Evolutionary conservation across 176 grass and related monocot genomes (phyloP).

Genomic region (Oryza punctata): DNA sequence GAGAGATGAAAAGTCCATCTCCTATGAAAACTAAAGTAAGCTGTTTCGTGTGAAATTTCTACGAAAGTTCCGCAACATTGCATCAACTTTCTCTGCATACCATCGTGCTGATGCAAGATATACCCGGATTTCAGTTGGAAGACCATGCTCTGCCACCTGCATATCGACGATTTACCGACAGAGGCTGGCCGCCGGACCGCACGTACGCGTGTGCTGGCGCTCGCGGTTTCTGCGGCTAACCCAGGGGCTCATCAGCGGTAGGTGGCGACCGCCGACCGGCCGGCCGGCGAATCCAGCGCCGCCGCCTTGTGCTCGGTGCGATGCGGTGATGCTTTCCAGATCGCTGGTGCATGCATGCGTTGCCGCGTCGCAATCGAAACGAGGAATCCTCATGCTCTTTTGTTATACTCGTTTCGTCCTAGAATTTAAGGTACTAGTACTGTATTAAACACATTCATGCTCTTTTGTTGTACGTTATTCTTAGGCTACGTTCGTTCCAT

Average conservation of each 20-base stretch:
- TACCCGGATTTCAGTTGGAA: background rate
- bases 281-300: background rate
- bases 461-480: too few relatives aligned
- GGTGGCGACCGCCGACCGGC: background rate
- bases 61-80: background rate
- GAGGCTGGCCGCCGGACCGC: background rate
- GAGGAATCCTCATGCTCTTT: too few relatives aligned
- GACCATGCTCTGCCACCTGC: background rate
- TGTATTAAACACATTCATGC: too few relatives aligned
- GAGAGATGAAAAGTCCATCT: background rate
- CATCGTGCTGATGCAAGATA: background rate
- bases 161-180: background rate
- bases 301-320: background rate
- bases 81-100: background rate
- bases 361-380: too few relatives aligned
- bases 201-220: background rate
- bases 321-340: background rate
- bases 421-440: too few relatives aligned
- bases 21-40: background rate
- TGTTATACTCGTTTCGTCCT: too few relatives aligned
- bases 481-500: too few relatives aligned
- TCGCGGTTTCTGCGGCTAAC: slow-evolving; percentile 2
- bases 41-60: background rate
- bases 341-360: background rate
- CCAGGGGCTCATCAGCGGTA: background rate